These are phyloP conservation scores for Cyclotella distinguenda DNA, from an alignment of 108 stramenopile species.

Conservation along the genomic window DNA sequence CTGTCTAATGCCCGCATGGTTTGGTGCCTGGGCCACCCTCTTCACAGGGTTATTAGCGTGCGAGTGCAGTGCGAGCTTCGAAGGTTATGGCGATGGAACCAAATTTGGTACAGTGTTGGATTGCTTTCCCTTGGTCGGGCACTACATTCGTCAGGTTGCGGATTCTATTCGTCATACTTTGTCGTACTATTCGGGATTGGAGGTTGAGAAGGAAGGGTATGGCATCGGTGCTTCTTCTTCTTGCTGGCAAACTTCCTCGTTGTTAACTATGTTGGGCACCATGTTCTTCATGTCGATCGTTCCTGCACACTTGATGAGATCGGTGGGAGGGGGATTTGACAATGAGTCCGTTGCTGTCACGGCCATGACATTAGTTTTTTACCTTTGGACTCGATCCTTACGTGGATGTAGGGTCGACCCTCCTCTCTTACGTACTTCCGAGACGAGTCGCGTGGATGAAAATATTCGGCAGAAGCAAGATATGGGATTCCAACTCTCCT, in stretches of 20 bases:
- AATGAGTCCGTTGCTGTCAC: constrained; percentile 95
- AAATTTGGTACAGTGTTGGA: constrained; percentile 55
- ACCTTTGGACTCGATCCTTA: constrained; percentile 77
- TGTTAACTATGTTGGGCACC: constrained; percentile 52
- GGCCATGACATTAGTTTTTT: constrained; percentile 91
- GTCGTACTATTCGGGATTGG: constrained; percentile 21
- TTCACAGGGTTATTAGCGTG: constrained; percentile 65
- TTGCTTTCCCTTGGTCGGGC: constrained; percentile 58
- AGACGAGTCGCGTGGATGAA: constrained; percentile 5
- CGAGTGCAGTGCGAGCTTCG: constrained; percentile 55
- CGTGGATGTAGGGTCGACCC: constrained; percentile 8
- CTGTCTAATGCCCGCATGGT: constrained; percentile 91
- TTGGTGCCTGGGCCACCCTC: constrained; percentile 79
- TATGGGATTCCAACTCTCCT: constrained; percentile 12
- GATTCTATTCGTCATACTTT: neutral
- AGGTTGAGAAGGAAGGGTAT: neutral
- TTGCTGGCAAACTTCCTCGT: constrained; percentile 39
- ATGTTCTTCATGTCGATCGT: constrained; percentile 79
- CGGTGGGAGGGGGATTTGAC: constrained; percentile 97
- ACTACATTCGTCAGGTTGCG: constrained; percentile 11
- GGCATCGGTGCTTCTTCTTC: neutral
- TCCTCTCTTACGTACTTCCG: no score
- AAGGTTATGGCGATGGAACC: constrained; percentile 25
- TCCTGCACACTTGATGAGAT: constrained; percentile 81
- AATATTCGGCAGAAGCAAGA: constrained; percentile 33